Evolutionary conservation across 345 rosid genomes (phyloP), one percentile per base, ranked within the genome.

Genomic region (Leavenworthia alabamica): DNA sequence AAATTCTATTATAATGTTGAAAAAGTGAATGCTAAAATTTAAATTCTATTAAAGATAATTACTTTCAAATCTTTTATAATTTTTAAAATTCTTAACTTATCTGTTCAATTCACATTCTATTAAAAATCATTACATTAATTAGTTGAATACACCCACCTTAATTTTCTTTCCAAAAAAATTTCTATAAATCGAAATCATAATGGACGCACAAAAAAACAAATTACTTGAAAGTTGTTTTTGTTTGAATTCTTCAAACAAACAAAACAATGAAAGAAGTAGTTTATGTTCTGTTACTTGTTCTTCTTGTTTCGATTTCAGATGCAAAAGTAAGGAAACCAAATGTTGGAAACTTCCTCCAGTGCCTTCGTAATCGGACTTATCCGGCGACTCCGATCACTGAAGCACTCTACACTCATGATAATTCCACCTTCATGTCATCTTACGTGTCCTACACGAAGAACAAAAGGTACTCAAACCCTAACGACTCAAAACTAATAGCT

Each of bases 371-470:
- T 40, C 37, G 32, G 10, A 37, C 58, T 6, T 9, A 8, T 31
- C 32, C 36, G 0, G 7, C 22, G 16, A 10, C 37, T 36, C 74
- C 64, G 10, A 70, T 70, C 60, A 14, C 46, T 0, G 16, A 37
- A 15, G 59, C 59, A 6, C 6, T 70, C 36, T 39, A 2, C 19
- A 64, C 71, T 36, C 49, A 36, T 1, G 3, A 50, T 0, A 64
- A 64, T 47, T 32, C 70, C 29, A 56, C 56, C 27, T 71, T 71
- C 16, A 15, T 6, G 0, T 48, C 75, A 0, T 6, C 63, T 57
- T 64, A 63, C 55, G 47, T 26, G 7, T 56, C 65, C 15, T 70
- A 62, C 68, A 33, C 64, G 39, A 63, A 42, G 23, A 70, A 70
- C 58, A 46, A 44, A 62, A 47, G 64, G 22, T 31, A 1, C 23